Base-by-base conservation (phyloP, 139 green algal species). In the Chlamydomonas sp. region DNA sequence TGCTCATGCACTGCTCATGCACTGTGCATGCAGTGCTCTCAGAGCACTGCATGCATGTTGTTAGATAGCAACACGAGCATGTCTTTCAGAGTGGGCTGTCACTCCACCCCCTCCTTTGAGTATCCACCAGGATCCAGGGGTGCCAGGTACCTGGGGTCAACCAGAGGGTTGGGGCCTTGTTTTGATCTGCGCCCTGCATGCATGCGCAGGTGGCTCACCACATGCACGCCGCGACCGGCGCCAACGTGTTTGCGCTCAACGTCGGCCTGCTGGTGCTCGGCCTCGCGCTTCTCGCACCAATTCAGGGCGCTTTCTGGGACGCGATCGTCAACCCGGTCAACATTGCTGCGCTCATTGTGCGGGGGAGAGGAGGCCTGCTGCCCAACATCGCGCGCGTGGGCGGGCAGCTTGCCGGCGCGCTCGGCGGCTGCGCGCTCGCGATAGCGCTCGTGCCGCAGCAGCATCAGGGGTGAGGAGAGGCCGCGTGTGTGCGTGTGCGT, bases 201-300 rank as follows among this genome's bases (percentile, higher is more conserved):
- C n/a, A 50, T 39, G 29, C 43, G 59, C 59, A 66, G 59, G 29
- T 66, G 39, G 59, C 59, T 33, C 20, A 39, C 6, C 10, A 39
- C 5, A n/a, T 66, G 31, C 22, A 5, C 5, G 5, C 8, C 13
- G 8, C 29, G 8, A 48, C 33, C 4, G 31, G 33, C 16, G 5
- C 43, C 26, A 39, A 43, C 29, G 59, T 48, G 26, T 10, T 66
- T 30, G 5, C 10, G 8, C 59, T 66, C 6, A 39, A 37, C 33
- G 26, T 66, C 10, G 33, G 8, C 8, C 26, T 66, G 29, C 59
- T 66, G 59, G 26, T 39, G 31, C 31, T 66, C 5, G 59, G 59
- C n/a, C 59, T 66, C 13, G 59, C 59, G 8, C 13, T 39, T 8
- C 59, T 66, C 22, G 31, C 59, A 26, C 59, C 59, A 10, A 33